These are phyloP conservation scores for Neurospora sp. DNA, from an alignment of 495 filamentous ascomycete genomes.

Conservation along the genomic window DNA sequence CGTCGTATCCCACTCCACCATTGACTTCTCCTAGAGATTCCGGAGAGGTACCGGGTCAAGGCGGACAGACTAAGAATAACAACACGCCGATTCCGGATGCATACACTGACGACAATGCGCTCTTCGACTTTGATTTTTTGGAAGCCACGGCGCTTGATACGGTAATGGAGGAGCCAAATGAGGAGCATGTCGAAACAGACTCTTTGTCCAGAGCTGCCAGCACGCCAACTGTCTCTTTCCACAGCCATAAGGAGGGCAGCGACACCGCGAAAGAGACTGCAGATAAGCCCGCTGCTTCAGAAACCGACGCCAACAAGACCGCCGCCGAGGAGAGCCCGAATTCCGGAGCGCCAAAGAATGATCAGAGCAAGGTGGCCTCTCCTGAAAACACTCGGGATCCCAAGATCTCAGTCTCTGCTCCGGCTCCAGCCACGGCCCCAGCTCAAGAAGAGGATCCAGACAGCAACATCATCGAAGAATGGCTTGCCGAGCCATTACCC, in stretches of 20 bases:
- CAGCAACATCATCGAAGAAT: slow-evolving; percentile 22
- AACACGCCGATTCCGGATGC: not conserved
- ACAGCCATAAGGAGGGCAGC: not conserved
- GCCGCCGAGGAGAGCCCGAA: not conserved
- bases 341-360: not conserved
- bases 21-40: not conserved
- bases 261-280: not conserved
- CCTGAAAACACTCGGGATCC: not conserved
- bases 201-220: not conserved
- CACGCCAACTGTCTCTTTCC: not conserved
- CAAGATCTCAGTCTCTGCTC: not conserved
- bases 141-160: not conserved
- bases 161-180: not conserved
- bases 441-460: slow-evolving; percentile 9
- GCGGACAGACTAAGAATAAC: not conserved
- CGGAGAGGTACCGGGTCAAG: not conserved
- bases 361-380: not conserved
- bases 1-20: not conserved
- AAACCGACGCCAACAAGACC: not conserved
- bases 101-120: not conserved
- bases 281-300: not conserved
- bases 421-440: not conserved
- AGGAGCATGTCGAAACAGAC: not conserved
- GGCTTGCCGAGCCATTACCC: slow-evolving; percentile 18
- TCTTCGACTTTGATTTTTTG: slow-evolving; percentile 8